Evolutionary conservation across 441 rosid species (phyloP).

Genomic region (Adansonia grandidieri): DNA sequence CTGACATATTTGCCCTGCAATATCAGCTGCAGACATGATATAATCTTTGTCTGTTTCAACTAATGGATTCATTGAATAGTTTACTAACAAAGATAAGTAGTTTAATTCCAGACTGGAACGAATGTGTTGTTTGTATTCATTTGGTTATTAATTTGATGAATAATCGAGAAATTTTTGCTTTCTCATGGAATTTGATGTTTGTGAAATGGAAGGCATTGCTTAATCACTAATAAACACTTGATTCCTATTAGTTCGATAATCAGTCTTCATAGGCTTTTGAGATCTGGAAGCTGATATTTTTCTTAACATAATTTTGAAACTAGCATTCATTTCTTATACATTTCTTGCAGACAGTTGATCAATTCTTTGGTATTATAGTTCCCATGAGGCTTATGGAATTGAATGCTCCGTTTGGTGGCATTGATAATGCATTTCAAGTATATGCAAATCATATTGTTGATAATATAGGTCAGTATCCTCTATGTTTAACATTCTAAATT

Average conservation of each 20-base stretch:
- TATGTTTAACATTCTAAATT: conserved; percentile 25
- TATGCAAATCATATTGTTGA: conserved; percentile 79
- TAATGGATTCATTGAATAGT: background rate
- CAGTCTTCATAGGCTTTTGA: conserved; percentile 1
- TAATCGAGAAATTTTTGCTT: background rate
- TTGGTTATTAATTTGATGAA: background rate
- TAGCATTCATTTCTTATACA: background rate
- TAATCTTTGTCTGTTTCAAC: background rate
- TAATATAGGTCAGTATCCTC: conserved; percentile 69
- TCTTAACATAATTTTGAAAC: background rate
- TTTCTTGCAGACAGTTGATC: conserved; percentile 87
- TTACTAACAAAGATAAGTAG: conserved; percentile 17
- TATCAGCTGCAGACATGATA: conserved; percentile 6
- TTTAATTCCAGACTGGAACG: background rate
- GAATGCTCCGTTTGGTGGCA: conserved; percentile 75
- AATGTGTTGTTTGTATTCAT: background rate
- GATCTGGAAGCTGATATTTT: background rate
- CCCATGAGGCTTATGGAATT: conserved; percentile 89
- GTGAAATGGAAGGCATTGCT: conserved; percentile 5
- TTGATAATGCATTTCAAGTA: conserved; percentile 95
- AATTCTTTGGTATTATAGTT: conserved; percentile 81
- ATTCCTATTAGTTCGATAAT: background rate
- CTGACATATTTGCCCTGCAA: conserved; percentile 8
- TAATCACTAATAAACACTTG: conserved; percentile 18
- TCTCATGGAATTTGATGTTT: conserved; percentile 2